Base-by-base conservation (phyloP, 1,284 basidiomycete species). In the Malassezia brasiliensis region DNA sequence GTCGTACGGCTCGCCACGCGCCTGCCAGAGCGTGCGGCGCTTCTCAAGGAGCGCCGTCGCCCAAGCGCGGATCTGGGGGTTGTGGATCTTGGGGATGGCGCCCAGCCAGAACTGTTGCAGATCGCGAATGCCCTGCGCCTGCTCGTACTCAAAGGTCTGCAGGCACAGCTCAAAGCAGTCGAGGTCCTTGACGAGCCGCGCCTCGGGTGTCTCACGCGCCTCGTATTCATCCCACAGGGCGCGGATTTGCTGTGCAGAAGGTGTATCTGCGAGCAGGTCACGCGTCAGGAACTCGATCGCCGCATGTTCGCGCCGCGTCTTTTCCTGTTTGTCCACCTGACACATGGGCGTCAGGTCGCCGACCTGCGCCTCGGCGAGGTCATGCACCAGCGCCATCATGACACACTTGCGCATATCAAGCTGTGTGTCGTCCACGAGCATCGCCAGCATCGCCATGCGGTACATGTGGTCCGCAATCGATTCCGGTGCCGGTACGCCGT, bases 391-490 rank as follows among this genome's bases (percentile, higher is more conserved):
- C 14, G 84, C 84, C 81, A 96, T 82, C 84, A 88, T 84, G 9
- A 89, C 85, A 59, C 87, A 90, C 79, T 86, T 93, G 76, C 79
- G 63, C 35, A 68, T 50, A 53, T 74, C 72, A 3, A 78, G 50
- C 62, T 87, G 87, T 1, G 65, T 82, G 1, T 81, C 73, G 6
- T 78, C 78, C 14, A 79, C 81, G 62, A 90, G 85, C 82, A 96
- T 85, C 1, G 89, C 85, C 42, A 96, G 80, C 20, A 96, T 76
- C 1, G 88, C 86, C 93, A 96, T 96, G 52, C 93, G 81, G 75
- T 94, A 93, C 91, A 94, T 96, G 73, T 96, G 91, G 74, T 96
- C 91, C 3, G 89, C 85, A 60, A 96, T 93, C 64, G 88, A 91
- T 52, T 77, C 73, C n/a, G 67, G 64, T 15, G 48, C 28, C 3